Base-by-base conservation (phyloP, 2,329 filamentous ascomycete genomes). In the Fusarium beomiforme region DNA sequence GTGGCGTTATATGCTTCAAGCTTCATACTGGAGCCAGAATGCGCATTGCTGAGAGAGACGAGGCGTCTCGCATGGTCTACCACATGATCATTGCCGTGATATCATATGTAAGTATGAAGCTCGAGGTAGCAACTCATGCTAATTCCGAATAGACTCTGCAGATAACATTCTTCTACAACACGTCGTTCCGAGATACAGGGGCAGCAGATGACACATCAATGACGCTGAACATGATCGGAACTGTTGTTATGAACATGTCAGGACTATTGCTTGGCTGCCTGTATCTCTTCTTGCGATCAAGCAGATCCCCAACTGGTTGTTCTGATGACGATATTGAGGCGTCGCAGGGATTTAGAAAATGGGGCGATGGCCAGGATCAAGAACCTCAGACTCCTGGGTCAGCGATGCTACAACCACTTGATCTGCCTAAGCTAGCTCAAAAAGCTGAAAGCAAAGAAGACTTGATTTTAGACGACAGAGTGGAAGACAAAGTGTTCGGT, bases 51-150 rank as follows among this genome's bases (percentile, higher is more conserved):
- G 89, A 92, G 78, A 83, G 91, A 49, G 85, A 89, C 62, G 84
- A 88, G 36, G 90, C 91, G 7, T 92, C 90, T 10, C 85, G 89
- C 65, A 92, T 92, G 89, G 88, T 91, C 14, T 93, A 91, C 77
- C 92, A 91, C 76, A 82, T 92, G 69, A 79, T 85, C 3, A 78
- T 91, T 56, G 88, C 85, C 19, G 81, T 89, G 59, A 78, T 87
- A 51, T 89, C 85, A 59, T 88, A 86, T 77, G 90, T 92, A 74
- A 80, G 87, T 81, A 19, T 29, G 8, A 13, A 19, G 36, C 41
- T 16, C 23, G 2, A 24, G n/a, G 21, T 24, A n/a, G 24, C 26
- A 17, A 33, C 59, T 43, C n/a, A n/a, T 41, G 23, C 78, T 84
- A 73, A 84, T 66, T 37, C 12, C 67, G 79, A 65, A 78, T 62